phyloP scores from a whole-genome alignment of 2,329 filamentous ascomycete genomes.

The Fusarium nelsonii region DNA sequence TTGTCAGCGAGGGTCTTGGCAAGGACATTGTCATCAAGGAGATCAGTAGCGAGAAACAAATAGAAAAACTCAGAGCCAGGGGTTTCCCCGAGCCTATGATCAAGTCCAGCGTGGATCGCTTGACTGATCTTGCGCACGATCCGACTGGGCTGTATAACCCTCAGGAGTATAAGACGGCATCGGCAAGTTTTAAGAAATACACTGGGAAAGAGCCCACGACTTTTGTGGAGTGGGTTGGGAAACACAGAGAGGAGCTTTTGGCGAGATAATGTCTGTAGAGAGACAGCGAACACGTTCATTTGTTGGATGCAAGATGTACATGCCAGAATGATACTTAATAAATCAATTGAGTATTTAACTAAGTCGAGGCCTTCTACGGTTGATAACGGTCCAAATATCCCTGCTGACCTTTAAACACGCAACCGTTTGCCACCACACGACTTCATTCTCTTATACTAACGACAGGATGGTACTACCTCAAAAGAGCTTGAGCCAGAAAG shows the following conservation, averaged over 20 bases:
- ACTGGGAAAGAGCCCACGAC: constrained; percentile 17
- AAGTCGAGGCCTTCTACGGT: no score
- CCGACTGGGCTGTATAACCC: neutral
- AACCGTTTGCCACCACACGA: neutral
- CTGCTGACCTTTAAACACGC: no score
- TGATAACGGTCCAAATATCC: no score
- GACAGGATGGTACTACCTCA: rapidly evolving
- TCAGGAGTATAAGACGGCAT: neutral
- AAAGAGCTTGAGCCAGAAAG: neutral
- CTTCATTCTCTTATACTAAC: neutral
- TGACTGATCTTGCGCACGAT: neutral
- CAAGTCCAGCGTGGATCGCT: neutral
- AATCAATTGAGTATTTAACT: no score
- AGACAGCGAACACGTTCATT: neutral
- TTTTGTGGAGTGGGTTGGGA: constrained; percentile 5
- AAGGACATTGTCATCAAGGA: constrained; percentile 9
- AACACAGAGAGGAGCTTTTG: constrained; percentile 14
- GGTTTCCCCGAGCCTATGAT: neutral
- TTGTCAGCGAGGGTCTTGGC: neutral
- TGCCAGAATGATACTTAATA: no score
- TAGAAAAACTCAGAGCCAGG: neutral
- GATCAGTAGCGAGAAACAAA: neutral
- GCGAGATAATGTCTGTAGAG: neutral
- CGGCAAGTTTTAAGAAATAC: constrained; percentile 17
- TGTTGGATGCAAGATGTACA: no score